phyloP scores from a whole-genome alignment of 164 flowering plant genomes.

The Paratinospora sagittata region DNA sequence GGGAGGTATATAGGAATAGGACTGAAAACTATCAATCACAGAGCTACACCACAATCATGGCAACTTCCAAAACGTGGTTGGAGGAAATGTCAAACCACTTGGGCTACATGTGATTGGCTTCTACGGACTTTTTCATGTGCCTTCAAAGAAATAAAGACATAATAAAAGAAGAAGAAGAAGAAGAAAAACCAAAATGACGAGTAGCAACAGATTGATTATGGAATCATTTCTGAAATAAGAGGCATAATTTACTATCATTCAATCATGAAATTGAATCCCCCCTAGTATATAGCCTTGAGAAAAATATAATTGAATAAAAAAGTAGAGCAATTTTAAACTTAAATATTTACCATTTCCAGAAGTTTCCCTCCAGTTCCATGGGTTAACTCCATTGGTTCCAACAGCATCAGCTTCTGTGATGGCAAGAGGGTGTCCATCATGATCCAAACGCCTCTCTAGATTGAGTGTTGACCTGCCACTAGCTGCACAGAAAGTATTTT shows the following conservation, averaged over 20 bases:
- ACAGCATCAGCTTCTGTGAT: slow-evolving; percentile 59
- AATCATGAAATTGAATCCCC: neutral
- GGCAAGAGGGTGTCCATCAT: slow-evolving; percentile 71
- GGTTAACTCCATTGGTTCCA: slow-evolving; percentile 50
- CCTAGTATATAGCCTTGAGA: neutral
- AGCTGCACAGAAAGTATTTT: slow-evolving; percentile 24
- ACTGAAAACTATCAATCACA: too few species aligned
- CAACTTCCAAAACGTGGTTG: too few species aligned
- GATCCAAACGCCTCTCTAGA: slow-evolving; percentile 59
- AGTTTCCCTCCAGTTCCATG: slow-evolving; percentile 70
- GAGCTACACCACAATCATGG: too few species aligned
- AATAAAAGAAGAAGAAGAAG: too few species aligned
- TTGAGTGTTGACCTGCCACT: slow-evolving; percentile 44
- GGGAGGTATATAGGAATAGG: too few species aligned
- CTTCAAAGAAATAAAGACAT: too few species aligned
- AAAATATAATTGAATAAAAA: neutral
- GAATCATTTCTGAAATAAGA: too few species aligned
- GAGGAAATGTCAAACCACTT: too few species aligned
- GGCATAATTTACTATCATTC: neutral
- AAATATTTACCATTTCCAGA: slow-evolving; percentile 48
- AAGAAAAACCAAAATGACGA: too few species aligned
- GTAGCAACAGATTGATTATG: too few species aligned
- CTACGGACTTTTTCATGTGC: too few species aligned
- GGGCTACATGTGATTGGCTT: too few species aligned
- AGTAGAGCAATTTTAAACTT: neutral